Evolutionary conservation across 2,329 filamentous ascomycete species (phyloP).

Genomic region (Aspergillus ochraceus): DNA sequence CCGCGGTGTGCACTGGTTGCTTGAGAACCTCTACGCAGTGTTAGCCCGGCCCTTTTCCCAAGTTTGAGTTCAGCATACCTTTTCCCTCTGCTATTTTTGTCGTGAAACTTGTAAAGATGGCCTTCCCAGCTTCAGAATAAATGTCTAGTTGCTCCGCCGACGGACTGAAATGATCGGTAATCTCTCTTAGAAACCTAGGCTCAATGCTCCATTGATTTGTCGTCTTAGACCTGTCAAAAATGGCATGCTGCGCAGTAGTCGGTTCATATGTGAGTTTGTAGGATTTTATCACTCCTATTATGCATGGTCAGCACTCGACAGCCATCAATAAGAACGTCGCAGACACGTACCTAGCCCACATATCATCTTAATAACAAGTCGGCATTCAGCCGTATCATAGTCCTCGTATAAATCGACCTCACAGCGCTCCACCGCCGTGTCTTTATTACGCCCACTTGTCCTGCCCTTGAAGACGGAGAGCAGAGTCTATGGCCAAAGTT

Average conservation of each 20-base stretch:
- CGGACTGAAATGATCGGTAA: conserved; percentile 64
- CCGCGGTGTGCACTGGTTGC: conserved; percentile 64
- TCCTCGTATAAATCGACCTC: conserved; percentile 61
- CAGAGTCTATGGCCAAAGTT: conserved; percentile 45
- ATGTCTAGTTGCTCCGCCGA: conserved; percentile 66
- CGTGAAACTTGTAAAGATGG: conserved; percentile 65
- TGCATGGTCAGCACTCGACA: not conserved
- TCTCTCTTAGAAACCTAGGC: conserved; percentile 58
- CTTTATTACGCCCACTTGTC: conserved; percentile 56
- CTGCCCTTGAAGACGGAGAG: conserved; percentile 65
- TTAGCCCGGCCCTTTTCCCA: conserved; percentile 6
- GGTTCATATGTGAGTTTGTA: conserved; percentile 66
- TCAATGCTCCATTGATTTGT: conserved; percentile 61
- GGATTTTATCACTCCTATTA: conserved; percentile 60
- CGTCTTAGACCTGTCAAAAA: conserved; percentile 59
- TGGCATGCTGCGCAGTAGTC: conserved; percentile 61
- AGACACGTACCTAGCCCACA: conserved; percentile 55
- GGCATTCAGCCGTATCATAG: conserved; percentile 57
- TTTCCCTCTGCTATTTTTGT: conserved; percentile 63
- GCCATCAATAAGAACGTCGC: not conserved
- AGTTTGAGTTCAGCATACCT: conserved; percentile 36
- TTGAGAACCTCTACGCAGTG: conserved; percentile 59
- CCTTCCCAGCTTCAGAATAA: conserved; percentile 57
- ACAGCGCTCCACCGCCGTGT: conserved; percentile 61
- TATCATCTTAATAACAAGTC: conserved; percentile 62